Evolutionary conservation across 2,329 filamentous ascomycete species (phyloP), one percentile per base, ranked within the genome.

Genomic region (Sporothrix humicola): DNA sequence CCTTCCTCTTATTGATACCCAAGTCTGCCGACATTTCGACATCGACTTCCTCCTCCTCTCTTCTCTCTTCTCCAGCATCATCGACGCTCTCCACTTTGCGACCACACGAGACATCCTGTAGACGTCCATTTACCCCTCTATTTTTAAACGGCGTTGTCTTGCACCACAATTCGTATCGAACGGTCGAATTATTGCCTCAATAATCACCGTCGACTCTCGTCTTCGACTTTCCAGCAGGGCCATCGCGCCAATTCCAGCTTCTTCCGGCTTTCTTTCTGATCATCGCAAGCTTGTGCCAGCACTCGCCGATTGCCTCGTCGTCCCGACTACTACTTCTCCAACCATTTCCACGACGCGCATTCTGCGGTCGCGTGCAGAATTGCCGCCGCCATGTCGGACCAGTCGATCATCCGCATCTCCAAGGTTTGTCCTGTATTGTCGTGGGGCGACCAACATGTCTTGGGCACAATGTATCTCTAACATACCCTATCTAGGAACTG

Each of bases 321-420:
- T 26, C 3, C 15, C 58, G 58, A 8, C 58, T 17, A 63, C 58
- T 7, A 7, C 31, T 37, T 42, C 61, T 68, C 65, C 46, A 23
- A 50, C 46, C 23, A 17, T 10, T 9, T 10, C 20, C 52, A 20
- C 54, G 52, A 71, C 54, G 52, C 42, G 59, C 70, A 54, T 63
- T 56, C 48, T 52, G 59, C 71, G n/a, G 44, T 54, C 37, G 20
- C 31, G 15, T 58, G 71, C 71, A 65, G 72, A 37, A 44, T 59
- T 48, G 76, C 77, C 20, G 59, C 26, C 79, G 81, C 76, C 78
- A 93, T 93, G 91, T 90, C 91, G 75, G 94, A 96, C 82, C 93
- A 97, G 44, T 63, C 44, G 44, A 54, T 73, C 65, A 69, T 72
- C 52, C 71, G 71, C 23, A 69, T 72, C 63, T 68, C 61, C 71